Evolutionary conservation across 2,329 filamentous ascomycete genomes (phyloP).

Genomic region (Exophiala sp.): DNA sequence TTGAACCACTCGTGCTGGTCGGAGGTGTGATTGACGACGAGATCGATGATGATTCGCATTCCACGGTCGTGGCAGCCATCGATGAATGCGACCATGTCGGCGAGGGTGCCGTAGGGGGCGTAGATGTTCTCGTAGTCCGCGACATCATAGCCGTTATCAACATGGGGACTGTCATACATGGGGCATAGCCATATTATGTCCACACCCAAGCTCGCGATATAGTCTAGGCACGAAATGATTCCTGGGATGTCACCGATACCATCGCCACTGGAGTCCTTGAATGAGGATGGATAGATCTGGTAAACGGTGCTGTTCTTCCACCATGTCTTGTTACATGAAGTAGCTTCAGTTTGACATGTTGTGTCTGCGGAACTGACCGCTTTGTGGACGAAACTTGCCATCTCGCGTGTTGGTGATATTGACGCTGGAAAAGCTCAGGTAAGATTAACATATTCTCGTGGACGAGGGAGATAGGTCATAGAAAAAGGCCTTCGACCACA

Average conservation of each 20-base stretch:
- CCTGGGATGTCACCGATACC: constrained; percentile 33
- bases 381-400: too few relatives aligned
- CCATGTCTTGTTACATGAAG: constrained; percentile 27
- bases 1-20: constrained; percentile 55
- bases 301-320: constrained; percentile 39
- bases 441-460: too few relatives aligned
- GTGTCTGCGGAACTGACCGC: too few relatives aligned
- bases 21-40: constrained; percentile 75
- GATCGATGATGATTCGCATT: constrained; percentile 69
- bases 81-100: constrained; percentile 62
- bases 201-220: constrained; percentile 30
- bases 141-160: constrained; percentile 68
- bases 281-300: constrained; percentile 31
- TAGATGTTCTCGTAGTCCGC: constrained; percentile 65
- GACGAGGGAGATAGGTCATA: too few relatives aligned
- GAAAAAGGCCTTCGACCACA: too few relatives aligned
- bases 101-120: constrained; percentile 61
- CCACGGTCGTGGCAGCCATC: constrained; percentile 57
- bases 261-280: constrained; percentile 33
- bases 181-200: constrained; percentile 44
- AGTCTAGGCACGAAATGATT: constrained; percentile 30
- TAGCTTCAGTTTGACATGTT: too few relatives aligned
- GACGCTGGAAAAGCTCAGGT: too few relatives aligned
- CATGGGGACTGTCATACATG: constrained; percentile 59
- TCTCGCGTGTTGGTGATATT: too few relatives aligned